These are phyloP conservation scores for Amanita fuliginea DNA, from an alignment of 768 basidiomycete genomes.

Conservation along the genomic window DNA sequence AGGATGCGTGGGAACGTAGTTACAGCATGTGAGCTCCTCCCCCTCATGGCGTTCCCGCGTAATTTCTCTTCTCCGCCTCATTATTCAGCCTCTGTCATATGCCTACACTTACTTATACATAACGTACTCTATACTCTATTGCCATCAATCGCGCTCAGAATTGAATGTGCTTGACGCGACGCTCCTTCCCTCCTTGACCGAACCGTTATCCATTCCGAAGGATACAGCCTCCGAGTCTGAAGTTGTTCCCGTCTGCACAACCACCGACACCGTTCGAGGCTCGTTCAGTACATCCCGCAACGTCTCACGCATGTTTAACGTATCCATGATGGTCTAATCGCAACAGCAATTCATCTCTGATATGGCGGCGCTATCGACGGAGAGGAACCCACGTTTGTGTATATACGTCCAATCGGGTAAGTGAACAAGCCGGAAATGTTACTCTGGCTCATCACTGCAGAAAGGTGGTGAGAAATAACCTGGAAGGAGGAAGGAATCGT, in stretches of 20 bases:
- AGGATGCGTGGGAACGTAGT: too few relatives aligned
- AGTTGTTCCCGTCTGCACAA: neutral
- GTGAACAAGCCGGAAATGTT: constrained; percentile 8
- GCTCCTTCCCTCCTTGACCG: too few relatives aligned
- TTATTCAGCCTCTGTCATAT: too few relatives aligned
- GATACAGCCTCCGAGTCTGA: neutral
- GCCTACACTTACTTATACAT: too few relatives aligned
- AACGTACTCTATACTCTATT: too few relatives aligned
- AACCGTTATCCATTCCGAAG: too few relatives aligned
- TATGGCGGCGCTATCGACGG: neutral
- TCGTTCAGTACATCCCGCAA: neutral
- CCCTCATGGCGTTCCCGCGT: too few relatives aligned
- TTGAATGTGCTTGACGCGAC: too few relatives aligned
- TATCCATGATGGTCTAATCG: constrained; percentile 8
- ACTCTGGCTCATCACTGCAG: neutral
- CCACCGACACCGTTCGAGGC: neutral
- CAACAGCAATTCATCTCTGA: neutral
- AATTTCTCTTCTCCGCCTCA: too few relatives aligned
- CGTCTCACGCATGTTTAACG: neutral
- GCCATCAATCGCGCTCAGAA: too few relatives aligned
- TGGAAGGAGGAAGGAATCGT: neutral
- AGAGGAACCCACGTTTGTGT: constrained; percentile 5
- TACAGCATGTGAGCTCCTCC: too few relatives aligned
- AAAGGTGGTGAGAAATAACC: neutral
- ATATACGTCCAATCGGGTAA: constrained; percentile 8